These are phyloP conservation scores for Sporisorium iseilematis-ciliati DNA, from an alignment of 1,284 basidiomycete species.

Conservation along the genomic window DNA sequence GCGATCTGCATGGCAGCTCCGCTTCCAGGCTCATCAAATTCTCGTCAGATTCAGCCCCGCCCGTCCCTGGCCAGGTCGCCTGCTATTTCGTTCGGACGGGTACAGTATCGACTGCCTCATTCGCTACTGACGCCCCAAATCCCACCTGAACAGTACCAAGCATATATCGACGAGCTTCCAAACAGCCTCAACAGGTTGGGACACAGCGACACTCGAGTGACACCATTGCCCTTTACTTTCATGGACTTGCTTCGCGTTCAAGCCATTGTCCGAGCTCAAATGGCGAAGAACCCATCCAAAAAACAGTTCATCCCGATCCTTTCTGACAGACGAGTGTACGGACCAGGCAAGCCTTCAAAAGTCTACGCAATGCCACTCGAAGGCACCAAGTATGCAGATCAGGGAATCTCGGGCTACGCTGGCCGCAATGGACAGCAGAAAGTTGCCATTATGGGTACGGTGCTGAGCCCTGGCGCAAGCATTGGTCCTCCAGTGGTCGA, in stretches of 20 bases:
- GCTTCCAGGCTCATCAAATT: background rate
- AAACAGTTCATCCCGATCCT: slow-evolving; percentile 3
- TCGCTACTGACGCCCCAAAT: slow-evolving; percentile 1
- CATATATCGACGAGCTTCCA: background rate
- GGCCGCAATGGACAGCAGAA: slow-evolving; percentile 3
- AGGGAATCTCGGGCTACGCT: background rate
- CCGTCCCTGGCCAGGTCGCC: background rate
- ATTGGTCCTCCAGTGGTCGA: slow-evolving; percentile 1
- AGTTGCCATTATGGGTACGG: background rate
- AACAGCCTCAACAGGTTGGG: background rate
- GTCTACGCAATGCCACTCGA: slow-evolving; percentile 3
- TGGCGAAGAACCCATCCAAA: background rate
- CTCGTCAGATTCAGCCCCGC: background rate
- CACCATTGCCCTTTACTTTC: background rate
- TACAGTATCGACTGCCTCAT: background rate
- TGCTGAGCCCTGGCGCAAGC: background rate
- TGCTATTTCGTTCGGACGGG: too few species aligned
- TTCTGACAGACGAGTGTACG: background rate
- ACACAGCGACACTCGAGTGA: background rate
- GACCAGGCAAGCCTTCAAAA: background rate
- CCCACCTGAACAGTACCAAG: background rate
- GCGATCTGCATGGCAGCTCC: background rate
- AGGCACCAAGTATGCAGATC: background rate
- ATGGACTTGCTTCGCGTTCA: background rate
- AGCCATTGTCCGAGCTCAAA: background rate